phyloP scores from a whole-genome alignment of 441 rosid species.

The Melastoma candidum region DNA sequence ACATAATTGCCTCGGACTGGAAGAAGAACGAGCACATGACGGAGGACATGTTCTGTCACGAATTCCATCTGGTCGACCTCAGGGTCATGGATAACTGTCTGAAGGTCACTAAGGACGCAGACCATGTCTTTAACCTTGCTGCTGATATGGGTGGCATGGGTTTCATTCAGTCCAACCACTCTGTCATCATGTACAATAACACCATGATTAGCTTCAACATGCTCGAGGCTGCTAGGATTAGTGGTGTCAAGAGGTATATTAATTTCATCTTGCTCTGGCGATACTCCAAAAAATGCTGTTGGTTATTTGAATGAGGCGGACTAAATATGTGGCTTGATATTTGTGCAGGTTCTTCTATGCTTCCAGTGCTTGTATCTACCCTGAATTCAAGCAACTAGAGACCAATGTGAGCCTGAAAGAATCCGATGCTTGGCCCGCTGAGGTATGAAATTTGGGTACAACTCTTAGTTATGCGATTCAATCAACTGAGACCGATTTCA shows the following conservation, averaged over 20 bases:
- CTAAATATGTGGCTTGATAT: background rate
- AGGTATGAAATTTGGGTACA: slow-evolving; percentile 39
- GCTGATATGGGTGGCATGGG: slow-evolving; percentile 99
- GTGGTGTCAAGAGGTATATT: too few species aligned
- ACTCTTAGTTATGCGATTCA: too few species aligned
- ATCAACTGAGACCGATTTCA: too few species aligned
- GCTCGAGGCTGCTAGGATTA: slow-evolving; percentile 87
- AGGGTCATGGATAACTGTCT: slow-evolving; percentile 96
- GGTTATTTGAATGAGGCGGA: too few species aligned
- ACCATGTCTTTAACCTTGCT: slow-evolving; percentile 95
- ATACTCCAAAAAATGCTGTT: too few species aligned
- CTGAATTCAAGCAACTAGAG: slow-evolving; percentile 94
- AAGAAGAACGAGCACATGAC: slow-evolving; percentile 99
- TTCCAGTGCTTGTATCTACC: slow-evolving; percentile 96
- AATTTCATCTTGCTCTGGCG: too few species aligned
- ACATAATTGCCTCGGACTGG: slow-evolving; percentile 80
- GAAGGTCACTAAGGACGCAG: slow-evolving; percentile 60
- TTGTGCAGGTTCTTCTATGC: slow-evolving; percentile 82
- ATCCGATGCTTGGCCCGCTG: slow-evolving; percentile 99
- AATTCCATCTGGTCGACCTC: slow-evolving; percentile 89
- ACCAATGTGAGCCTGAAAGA: slow-evolving; percentile 97
- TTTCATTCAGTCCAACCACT: slow-evolving; percentile 95
- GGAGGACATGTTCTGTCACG: slow-evolving; percentile 92
- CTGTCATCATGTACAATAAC: slow-evolving; percentile 93
- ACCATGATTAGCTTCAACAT: slow-evolving; percentile 98